Conservation (phyloP, 352 stramenopile genomes). For the Thalassiosira mediterranea region DNA sequence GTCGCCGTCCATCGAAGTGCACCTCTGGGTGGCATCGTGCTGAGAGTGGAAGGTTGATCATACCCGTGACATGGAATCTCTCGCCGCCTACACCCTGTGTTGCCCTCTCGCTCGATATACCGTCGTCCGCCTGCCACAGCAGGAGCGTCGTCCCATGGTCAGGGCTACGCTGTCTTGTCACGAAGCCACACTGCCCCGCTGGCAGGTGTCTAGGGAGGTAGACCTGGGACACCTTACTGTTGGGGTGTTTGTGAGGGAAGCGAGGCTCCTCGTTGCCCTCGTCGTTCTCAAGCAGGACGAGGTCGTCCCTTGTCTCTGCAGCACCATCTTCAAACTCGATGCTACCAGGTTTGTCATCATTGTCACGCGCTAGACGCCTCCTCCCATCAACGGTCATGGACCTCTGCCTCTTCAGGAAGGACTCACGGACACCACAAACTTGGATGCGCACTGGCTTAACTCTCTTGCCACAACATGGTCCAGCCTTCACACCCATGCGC, state of each 20-base stretch:
- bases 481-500: too few species aligned
- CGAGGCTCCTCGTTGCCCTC: slow-evolving; percentile 4
- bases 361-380: background rate
- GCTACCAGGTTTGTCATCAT: background rate
- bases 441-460: slow-evolving; percentile 13
- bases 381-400: slow-evolving; percentile 31
- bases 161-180: slow-evolving; percentile 55
- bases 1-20: slow-evolving; percentile 55
- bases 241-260: slow-evolving; percentile 46
- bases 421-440: slow-evolving; percentile 31
- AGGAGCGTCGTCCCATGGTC: slow-evolving; percentile 54
- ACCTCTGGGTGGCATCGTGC: slow-evolving; percentile 47
- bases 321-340: slow-evolving; percentile 8
- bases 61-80: slow-evolving; percentile 44
- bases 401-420: slow-evolving; percentile 27
- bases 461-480: too few species aligned
- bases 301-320: slow-evolving; percentile 21
- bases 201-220: slow-evolving; percentile 46
- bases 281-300: slow-evolving; percentile 19
- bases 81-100: slow-evolving; percentile 2
- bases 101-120: slow-evolving; percentile 13
- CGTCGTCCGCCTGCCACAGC: slow-evolving; percentile 53
- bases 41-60: slow-evolving; percentile 65
- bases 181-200: slow-evolving; percentile 53
- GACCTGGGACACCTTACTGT: slow-evolving; percentile 38